phyloP scores from a whole-genome alignment of 2,329 filamentous ascomycete species.

The Emergomyces pasteurianus region DNA sequence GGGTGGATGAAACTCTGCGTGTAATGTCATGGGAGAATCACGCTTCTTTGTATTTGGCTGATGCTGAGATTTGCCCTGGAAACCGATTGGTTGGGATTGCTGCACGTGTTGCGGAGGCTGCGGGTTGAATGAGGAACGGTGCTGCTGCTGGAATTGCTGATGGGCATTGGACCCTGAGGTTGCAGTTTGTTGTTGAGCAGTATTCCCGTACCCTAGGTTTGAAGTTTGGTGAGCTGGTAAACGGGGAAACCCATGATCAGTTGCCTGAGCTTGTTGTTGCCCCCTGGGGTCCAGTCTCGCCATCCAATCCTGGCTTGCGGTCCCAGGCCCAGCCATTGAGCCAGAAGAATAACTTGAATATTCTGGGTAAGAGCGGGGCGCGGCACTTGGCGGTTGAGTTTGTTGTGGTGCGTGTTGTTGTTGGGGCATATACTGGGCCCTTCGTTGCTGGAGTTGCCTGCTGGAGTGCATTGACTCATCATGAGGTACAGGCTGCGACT shows the following conservation, averaged over 20 bases:
- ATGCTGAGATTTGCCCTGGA: constrained; percentile 15
- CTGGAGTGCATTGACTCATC: constrained; percentile 14
- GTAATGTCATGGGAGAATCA: constrained; percentile 18
- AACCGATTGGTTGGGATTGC: constrained; percentile 15
- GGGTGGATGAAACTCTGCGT: constrained; percentile 16
- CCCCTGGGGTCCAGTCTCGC: constrained; percentile 29
- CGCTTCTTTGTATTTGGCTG: constrained; percentile 4
- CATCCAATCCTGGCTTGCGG: constrained; percentile 30
- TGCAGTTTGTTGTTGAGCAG: neutral
- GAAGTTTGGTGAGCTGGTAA: constrained; percentile 1
- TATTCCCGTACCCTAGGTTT: neutral
- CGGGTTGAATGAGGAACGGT: constrained; percentile 1
- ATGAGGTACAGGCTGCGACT: constrained; percentile 14
- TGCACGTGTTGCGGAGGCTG: constrained; percentile 1
- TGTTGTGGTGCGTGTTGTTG: constrained; percentile 6
- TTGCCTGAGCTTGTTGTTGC: constrained; percentile 10
- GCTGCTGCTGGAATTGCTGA: constrained; percentile 8
- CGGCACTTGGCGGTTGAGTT: constrained; percentile 14
- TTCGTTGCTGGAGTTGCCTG: constrained; percentile 7
- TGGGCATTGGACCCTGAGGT: neutral
- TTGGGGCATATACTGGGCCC: constrained; percentile 10
- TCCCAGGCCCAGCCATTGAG: constrained; percentile 15
- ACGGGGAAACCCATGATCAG: constrained; percentile 1
- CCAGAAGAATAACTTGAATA: constrained; percentile 21
- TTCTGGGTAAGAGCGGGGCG: constrained; percentile 22